Percentiles rank a stretch among this genome's conserved stretches.
Conservation (phyloP, 176 grass and related monocot genomes). For the Bromus sterilis region DNA sequence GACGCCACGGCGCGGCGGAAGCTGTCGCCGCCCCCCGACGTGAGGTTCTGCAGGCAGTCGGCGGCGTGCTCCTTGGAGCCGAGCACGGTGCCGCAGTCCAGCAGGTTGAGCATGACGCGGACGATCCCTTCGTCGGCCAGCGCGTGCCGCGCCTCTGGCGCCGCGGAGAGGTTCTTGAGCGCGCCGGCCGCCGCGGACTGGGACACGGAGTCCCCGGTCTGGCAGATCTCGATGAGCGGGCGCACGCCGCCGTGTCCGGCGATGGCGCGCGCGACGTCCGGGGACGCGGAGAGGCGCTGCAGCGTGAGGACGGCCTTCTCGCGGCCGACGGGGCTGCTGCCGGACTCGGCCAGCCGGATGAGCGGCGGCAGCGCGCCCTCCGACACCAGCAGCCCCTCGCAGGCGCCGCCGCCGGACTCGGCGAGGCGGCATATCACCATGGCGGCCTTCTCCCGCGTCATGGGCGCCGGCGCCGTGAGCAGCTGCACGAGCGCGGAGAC, state of each 20-base stretch:
- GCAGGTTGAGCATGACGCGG: constrained; percentile 56
- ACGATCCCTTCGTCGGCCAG: constrained; percentile 70
- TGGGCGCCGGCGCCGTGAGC: constrained; percentile 55
- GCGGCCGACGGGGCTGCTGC: constrained; percentile 55
- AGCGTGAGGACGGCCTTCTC: constrained; percentile 80
- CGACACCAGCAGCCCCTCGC: constrained; percentile 56
- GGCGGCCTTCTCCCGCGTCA: constrained; percentile 73
- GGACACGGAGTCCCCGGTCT: constrained; percentile 55
- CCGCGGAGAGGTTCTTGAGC: constrained; percentile 68
- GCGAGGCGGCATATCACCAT: constrained; percentile 49
- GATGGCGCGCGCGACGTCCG: constrained; percentile 48
- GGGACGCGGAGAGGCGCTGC: constrained; percentile 52
- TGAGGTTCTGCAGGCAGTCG: constrained; percentile 80
- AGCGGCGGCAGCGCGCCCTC: constrained; percentile 76
- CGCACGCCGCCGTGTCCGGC: constrained; percentile 62
- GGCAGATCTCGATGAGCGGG: constrained; percentile 77
- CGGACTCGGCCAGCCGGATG: constrained; percentile 77
- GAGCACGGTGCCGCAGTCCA: constrained; percentile 43
- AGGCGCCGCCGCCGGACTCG: constrained; percentile 38
- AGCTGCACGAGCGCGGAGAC: constrained; percentile 70
- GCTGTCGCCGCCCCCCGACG: constrained; percentile 35
- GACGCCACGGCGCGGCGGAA: constrained; percentile 56
- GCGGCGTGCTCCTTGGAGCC: constrained; percentile 80
- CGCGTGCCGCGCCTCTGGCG: constrained; percentile 50
- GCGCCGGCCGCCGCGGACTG: constrained; percentile 63